Evolutionary conservation across 2,329 filamentous ascomycete species (phyloP).

Genomic region (Pestalotiopsis sp.): DNA sequence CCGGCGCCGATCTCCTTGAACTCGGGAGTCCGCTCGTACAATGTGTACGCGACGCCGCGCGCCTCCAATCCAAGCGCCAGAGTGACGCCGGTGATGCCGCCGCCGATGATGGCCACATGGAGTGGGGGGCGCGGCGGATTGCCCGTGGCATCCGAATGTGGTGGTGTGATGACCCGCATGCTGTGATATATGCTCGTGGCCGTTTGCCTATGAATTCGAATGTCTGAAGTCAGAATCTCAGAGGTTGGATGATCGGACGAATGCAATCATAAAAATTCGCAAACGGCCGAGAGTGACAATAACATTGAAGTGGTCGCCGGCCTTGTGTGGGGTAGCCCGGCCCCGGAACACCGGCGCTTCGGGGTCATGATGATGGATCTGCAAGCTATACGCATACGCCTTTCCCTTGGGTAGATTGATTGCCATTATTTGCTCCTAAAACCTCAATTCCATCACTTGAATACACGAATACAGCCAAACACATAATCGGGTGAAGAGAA

Average conservation of each 20-base stretch:
- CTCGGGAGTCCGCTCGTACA: constrained; percentile 48
- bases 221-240: background rate
- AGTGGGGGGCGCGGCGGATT: constrained; percentile 13
- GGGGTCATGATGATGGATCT: background rate
- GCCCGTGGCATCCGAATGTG: background rate
- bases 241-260: background rate
- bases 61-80: constrained; percentile 49
- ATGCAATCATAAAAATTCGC: background rate
- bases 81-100: constrained; percentile 52
- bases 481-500: background rate
- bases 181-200: background rate
- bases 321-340: constrained; percentile 13
- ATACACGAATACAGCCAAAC: background rate
- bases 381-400: background rate
- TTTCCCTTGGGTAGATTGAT: background rate
- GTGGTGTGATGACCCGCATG: constrained; percentile 12
- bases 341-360: constrained; percentile 3
- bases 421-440: background rate
- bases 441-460: background rate
- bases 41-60: constrained; percentile 42
- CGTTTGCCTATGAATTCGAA: background rate
- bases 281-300: background rate
- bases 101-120: constrained; percentile 52
- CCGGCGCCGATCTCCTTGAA: constrained; percentile 54
- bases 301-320: background rate